Evolutionary conservation across 2,329 filamentous ascomycete species (phyloP).

Genomic region (Penicillium capsulatum): DNA sequence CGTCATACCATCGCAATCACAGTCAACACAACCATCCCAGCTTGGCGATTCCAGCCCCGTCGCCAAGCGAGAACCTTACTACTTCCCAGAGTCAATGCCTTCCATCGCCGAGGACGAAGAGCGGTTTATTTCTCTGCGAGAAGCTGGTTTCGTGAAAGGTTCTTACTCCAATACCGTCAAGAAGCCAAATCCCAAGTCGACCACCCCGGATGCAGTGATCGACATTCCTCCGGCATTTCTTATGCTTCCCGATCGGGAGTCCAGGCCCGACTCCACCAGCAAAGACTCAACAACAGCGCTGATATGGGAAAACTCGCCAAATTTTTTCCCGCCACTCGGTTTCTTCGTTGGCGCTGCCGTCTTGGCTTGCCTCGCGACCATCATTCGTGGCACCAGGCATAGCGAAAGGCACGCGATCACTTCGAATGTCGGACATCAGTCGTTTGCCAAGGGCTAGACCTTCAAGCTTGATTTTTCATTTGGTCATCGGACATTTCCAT

Average conservation of each 20-base stretch:
- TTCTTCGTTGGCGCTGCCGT: slow-evolving; percentile 8
- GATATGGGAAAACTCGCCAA: neutral
- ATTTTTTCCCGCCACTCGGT: slow-evolving; percentile 2
- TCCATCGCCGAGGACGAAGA: slow-evolving; percentile 13
- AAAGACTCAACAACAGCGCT: neutral
- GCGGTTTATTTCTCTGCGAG: slow-evolving; percentile 9
- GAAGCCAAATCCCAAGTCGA: slow-evolving; percentile 5
- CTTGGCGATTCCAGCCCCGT: slow-evolving; percentile 1
- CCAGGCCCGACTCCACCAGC: neutral
- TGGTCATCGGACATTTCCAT: too few species aligned
- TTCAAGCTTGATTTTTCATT: too few species aligned
- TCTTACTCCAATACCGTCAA: slow-evolving; percentile 1
- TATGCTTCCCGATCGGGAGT: slow-evolving; percentile 2
- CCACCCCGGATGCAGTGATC: slow-evolving; percentile 13
- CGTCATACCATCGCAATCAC: neutral
- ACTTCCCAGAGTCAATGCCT: slow-evolving; percentile 17
- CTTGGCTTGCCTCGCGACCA: slow-evolving; percentile 7
- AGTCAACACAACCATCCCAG: neutral
- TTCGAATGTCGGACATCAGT: too few species aligned
- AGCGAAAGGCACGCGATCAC: neutral
- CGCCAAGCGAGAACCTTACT: slow-evolving; percentile 12
- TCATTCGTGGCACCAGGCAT: slow-evolving; percentile 2
- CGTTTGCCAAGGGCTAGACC: too few species aligned
- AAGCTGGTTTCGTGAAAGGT: slow-evolving; percentile 11
- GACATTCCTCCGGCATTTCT: slow-evolving; percentile 9